Conservation (phyloP, 805 yeast species). For the Yamadazyma takamatsuzukensis region DNA sequence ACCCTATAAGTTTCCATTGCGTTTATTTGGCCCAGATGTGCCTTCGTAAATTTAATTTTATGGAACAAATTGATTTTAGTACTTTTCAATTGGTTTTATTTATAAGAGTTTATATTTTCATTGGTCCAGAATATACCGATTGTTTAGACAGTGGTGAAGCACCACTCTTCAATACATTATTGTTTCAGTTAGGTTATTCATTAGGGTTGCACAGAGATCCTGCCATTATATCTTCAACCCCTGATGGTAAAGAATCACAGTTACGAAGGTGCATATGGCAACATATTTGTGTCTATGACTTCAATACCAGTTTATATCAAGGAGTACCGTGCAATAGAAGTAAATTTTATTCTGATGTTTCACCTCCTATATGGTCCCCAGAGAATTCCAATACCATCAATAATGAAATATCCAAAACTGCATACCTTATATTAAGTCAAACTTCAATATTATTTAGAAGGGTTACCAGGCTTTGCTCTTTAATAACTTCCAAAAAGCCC, state of each 20-base stretch:
- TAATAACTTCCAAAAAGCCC: constrained; percentile 2
- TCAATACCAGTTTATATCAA: too few species aligned
- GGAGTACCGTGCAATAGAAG: too few species aligned
- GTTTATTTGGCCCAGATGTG: constrained; percentile 15
- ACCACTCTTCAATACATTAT: constrained; percentile 45
- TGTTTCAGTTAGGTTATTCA: constrained; percentile 36
- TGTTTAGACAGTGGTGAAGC: constrained; percentile 56
- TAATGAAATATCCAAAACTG: too few species aligned
- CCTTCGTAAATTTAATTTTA: constrained; percentile 27
- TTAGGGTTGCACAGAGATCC: constrained; percentile 41
- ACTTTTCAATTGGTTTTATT: constrained; percentile 52
- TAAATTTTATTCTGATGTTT: too few species aligned
- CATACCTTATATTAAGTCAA: too few species aligned
- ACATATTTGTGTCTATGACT: too few species aligned
- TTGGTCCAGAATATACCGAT: constrained; percentile 54
- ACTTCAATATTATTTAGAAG: too few species aligned
- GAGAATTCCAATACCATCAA: too few species aligned
- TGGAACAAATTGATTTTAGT: constrained; percentile 41
- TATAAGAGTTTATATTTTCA: constrained; percentile 46
- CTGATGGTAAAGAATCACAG: constrained; percentile 10
- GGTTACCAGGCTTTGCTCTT: constrained; percentile 7
- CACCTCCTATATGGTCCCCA: too few species aligned
- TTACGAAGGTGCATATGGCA: too few species aligned
- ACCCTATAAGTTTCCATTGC: constrained; percentile 10
- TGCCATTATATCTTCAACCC: too few species aligned